Evolutionary conservation across 1,284 basidiomycete species (phyloP), one percentile per base, ranked within the genome.

Genomic region (Irpex lacteus): DNA sequence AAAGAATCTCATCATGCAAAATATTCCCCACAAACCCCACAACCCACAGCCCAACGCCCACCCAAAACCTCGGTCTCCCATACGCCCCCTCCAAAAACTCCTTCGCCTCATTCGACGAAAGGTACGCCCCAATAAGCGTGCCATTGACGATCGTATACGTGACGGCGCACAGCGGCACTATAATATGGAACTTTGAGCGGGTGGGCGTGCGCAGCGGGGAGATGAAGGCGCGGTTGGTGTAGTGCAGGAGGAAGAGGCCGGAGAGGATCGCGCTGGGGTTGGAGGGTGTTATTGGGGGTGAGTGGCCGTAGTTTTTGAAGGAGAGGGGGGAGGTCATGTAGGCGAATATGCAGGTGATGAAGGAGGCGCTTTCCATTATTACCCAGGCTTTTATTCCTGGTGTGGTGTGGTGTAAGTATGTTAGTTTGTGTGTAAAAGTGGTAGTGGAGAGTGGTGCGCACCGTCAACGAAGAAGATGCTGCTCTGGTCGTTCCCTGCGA

Each of bases 1-100:
- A 83, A 8, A 98, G 85, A 18, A 98, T 83, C 75, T 96, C 94
- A 75, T 98, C 95, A 75, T 98, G 95, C 61, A 85, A 81, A 40
- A 97, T 81, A 73, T 98, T 98, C 0, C 94, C 92, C 0, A 77
- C 77, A 54, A 96, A 83, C 0, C 95, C 95, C 0, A 80, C 55
- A 0, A 79, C 81, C 91, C 93, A 96, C 15, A 93, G 71, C 0
- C 68, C 71, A 9, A 92, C 69, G 1, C 92, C 93, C 9, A 80
- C 49, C 76, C 85, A 87, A 77, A 94, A 95, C 0, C 73, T 71
- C 40, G 79, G 76, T 4, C 81, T 76, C 7, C 67, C 36, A 53
- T 75, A 73, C 1, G 80, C 76, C 9, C 67, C 67, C 0, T 67
- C 59, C 59, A 85, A 78, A 72, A 79, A 83, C 6, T 77, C 61